Base-by-base conservation (phyloP, 306 rosid genomes). In the Luffa aegyptiaca region DNA sequence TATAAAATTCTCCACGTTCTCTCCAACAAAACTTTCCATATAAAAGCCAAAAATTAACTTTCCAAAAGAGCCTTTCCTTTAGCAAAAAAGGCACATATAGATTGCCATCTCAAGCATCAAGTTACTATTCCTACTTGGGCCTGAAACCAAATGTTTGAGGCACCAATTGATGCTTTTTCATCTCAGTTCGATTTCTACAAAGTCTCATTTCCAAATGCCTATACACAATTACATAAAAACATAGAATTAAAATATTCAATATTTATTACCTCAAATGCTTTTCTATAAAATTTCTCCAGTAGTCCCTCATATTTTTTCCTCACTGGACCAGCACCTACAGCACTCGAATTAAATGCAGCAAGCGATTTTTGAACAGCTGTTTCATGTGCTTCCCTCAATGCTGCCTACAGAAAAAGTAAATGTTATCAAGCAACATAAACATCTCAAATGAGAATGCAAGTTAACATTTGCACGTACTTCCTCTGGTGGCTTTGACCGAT, bases 371-470 rank as follows among this genome's bases (percentile, higher is more conserved):
- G 94, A 65, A 93, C 92, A 59, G 98, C 98, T 79, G 84, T 86
- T 84, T 93, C 99, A 73, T 96, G 99, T 14, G 96, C 89, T 83
- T 96, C 99, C 89, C 92, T 90, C 83, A 96, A 78, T 78, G 93
- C 86, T 83, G 83, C 93, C 99, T 96, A 76, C 84, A 82, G 73
- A 5, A 8, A 35, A 77, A 84, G 31, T 26, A 71, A 80, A 77
- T 72, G 18, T 75, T 48, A 44, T 17, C 31, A 48, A 79, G 20
- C 75, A 81, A 42, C 76, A 75, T n/a, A 80, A 49, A 42, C 59
- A 39, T 59, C n/a, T 44, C 31, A 6, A 81, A 72, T 55, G 33
- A 85, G 78, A 80, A 41, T 58, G 71, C 35, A 79, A 37, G 35
- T 0, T 12, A 73, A 62, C 3, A 71, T 51, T 46, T 83, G 33